Percentiles rank a stretch among this genome's conserved stretches.
Conservation (phyloP, 2,329 filamentous ascomycete genomes). For the Fusarium irregulare region DNA sequence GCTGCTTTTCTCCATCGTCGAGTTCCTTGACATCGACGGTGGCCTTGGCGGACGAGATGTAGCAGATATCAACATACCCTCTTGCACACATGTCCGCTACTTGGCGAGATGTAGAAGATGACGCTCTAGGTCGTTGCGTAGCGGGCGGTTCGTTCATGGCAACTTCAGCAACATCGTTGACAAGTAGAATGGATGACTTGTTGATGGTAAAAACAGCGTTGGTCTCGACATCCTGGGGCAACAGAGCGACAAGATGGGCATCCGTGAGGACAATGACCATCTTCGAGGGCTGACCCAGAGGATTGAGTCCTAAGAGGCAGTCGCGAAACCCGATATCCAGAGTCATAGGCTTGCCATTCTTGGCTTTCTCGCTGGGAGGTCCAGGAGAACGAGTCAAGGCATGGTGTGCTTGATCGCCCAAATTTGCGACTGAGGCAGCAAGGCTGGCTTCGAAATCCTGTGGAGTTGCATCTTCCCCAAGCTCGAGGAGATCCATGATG, state of each 20-base stretch:
- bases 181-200: constrained; percentile 84
- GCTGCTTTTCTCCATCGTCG: constrained; percentile 68
- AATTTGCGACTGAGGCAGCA: constrained; percentile 81
- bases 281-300: constrained; percentile 79
- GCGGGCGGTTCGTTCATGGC: constrained; percentile 20
- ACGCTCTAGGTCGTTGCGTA: constrained; percentile 44
- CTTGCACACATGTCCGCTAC: constrained; percentile 68
- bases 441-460: constrained; percentile 81
- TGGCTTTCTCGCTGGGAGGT: constrained; percentile 44
- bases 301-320: constrained; percentile 86
- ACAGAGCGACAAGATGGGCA: constrained; percentile 73
- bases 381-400: constrained; percentile 52
- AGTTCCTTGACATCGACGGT: constrained; percentile 69
- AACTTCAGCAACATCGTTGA: constrained; percentile 73
- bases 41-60: constrained; percentile 83
- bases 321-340: constrained; percentile 83
- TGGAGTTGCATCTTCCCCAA: constrained; percentile 73
- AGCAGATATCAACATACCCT: constrained; percentile 88
- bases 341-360: constrained; percentile 67
- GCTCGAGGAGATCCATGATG: constrained; percentile 80
- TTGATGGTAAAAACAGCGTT: constrained; percentile 75
- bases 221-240: constrained; percentile 74
- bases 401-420: constrained; percentile 73
- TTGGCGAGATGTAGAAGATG: constrained; percentile 59
- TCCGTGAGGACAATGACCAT: constrained; percentile 83